These are phyloP conservation scores for Triangularia setosa DNA, from an alignment of 2,329 filamentous ascomycete genomes.

Conservation along the genomic window DNA sequence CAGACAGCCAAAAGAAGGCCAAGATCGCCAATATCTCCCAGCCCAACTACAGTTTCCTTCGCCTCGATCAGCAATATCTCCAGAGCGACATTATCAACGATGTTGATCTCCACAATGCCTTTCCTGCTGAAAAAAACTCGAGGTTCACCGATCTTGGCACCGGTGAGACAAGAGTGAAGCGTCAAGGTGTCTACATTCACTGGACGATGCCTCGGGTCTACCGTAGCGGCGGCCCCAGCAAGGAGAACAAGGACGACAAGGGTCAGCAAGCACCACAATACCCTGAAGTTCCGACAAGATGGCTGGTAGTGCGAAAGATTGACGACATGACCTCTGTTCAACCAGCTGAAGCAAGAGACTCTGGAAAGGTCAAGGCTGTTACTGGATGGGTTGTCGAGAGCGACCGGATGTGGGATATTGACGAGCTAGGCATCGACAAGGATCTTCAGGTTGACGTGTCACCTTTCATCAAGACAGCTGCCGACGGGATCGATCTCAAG, in stretches of 20 bases:
- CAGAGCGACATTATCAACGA: conserved; percentile 37
- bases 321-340: neutral
- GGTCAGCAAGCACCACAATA: neutral
- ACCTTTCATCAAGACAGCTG: conserved; percentile 37
- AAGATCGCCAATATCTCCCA: conserved; percentile 41
- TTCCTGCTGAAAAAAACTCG: conserved; percentile 36
- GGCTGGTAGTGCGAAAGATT: conserved; percentile 3
- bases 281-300: neutral
- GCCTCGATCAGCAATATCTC: conserved; percentile 34
- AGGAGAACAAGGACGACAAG: neutral
- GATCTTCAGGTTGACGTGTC: conserved; percentile 39
- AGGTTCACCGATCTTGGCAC: neutral
- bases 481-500: conserved; percentile 10
- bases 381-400: conserved; percentile 42
- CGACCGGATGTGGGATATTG: conserved; percentile 31
- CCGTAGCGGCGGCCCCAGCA: neutral
- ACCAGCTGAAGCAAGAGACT: conserved; percentile 10
- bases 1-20: no score
- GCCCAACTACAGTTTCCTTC: conserved; percentile 44
- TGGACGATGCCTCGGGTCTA: neutral
- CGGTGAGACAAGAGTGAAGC: neutral
- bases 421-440: conserved; percentile 22
- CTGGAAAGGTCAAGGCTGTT: no score
- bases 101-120: conserved; percentile 38
- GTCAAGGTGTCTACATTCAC: neutral